A percentile compares a stretch with the other conserved stretches of the same genome.
Evolutionary conservation across 1,139 yeast species (phyloP).

Genomic region (Blastobotrys indianensis): DNA sequence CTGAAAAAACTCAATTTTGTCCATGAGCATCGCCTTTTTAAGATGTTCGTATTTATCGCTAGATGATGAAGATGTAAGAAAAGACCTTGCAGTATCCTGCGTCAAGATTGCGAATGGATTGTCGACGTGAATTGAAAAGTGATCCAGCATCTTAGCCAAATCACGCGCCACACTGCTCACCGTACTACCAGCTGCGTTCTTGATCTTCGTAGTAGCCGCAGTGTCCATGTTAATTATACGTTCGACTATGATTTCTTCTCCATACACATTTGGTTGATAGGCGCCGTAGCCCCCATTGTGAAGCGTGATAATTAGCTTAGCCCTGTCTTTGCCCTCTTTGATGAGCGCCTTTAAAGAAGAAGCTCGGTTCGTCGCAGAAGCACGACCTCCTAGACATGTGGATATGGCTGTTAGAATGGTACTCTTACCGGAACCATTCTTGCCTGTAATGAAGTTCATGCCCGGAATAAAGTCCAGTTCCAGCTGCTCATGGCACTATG

Average conservation of each 20-base stretch:
- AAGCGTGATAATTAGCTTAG: constrained; percentile 55
- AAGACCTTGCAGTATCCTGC: constrained; percentile 91
- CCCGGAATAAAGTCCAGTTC: constrained; percentile 73
- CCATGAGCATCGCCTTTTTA: constrained; percentile 72
- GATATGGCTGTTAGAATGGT: constrained; percentile 89
- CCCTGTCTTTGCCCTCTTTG: constrained; percentile 65
- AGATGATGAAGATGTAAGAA: constrained; percentile 44
- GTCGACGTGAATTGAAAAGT: constrained; percentile 72
- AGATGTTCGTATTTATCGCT: constrained; percentile 65
- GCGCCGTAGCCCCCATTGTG: constrained; percentile 59
- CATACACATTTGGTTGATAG: constrained; percentile 57
- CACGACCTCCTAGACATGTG: constrained; percentile 90
- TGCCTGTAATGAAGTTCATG: constrained; percentile 85
- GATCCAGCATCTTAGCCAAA: constrained; percentile 60
- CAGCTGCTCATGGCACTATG: constrained; percentile 66
- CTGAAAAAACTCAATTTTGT: constrained; percentile 37
- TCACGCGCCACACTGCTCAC: constrained; percentile 59
- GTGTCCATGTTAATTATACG: constrained; percentile 54
- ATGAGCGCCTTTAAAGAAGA: constrained; percentile 62
- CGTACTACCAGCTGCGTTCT: constrained; percentile 45
- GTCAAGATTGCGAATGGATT: constrained; percentile 92
- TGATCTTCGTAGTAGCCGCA: constrained; percentile 47
- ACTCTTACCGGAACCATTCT: constrained; percentile 94
- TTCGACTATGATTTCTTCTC: constrained; percentile 63
- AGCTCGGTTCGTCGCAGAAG: constrained; percentile 86